These are phyloP conservation scores for Vanderwaltozyma polyspora DNA, from an alignment of 805 yeast species.

Conservation along the genomic window DNA sequence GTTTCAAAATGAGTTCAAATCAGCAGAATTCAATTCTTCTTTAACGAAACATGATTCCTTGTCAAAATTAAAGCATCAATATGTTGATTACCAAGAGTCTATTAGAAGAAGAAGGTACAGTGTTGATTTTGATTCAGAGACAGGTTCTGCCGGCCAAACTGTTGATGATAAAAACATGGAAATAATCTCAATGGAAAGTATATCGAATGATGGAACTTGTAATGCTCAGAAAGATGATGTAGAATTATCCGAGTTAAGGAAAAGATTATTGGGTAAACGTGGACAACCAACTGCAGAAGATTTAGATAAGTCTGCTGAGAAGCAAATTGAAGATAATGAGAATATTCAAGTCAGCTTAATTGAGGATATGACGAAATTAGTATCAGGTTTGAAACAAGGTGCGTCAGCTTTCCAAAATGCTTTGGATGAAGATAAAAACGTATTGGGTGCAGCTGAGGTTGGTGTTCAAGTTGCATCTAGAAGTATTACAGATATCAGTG, in stretches of 20 bases:
- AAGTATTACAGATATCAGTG: constrained; percentile 25
- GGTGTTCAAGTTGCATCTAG: constrained; percentile 31
- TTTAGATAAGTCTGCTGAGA: constrained; percentile 19
- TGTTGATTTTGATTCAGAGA: constrained; percentile 21
- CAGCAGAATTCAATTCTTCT: constrained; percentile 7
- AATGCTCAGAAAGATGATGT: constrained; percentile 10
- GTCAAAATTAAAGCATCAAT: constrained; percentile 7
- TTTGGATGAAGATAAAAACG: constrained; percentile 29
- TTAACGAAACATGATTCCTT: constrained; percentile 4
- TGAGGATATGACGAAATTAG: constrained; percentile 30
- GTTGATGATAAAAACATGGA: constrained; percentile 7
- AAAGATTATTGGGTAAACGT: constrained; percentile 22
- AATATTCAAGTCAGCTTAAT: constrained; percentile 29
- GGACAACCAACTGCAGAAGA: constrained; percentile 2
- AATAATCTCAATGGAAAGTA: not conserved
- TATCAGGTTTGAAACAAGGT: constrained; percentile 29
- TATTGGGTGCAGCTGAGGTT: constrained; percentile 32
- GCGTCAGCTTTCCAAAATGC: constrained; percentile 33
- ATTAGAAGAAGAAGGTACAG: constrained; percentile 18
- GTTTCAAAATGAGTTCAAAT: constrained; percentile 8
- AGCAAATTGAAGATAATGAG: constrained; percentile 29
- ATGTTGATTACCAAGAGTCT: constrained; percentile 9
- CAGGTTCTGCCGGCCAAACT: not conserved
- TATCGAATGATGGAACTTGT: not conserved
- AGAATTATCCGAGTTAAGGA: constrained; percentile 24